Evolutionary conservation across 2,329 filamentous ascomycete genomes (phyloP).

Genomic region (Arthroderma uncinatum): DNA sequence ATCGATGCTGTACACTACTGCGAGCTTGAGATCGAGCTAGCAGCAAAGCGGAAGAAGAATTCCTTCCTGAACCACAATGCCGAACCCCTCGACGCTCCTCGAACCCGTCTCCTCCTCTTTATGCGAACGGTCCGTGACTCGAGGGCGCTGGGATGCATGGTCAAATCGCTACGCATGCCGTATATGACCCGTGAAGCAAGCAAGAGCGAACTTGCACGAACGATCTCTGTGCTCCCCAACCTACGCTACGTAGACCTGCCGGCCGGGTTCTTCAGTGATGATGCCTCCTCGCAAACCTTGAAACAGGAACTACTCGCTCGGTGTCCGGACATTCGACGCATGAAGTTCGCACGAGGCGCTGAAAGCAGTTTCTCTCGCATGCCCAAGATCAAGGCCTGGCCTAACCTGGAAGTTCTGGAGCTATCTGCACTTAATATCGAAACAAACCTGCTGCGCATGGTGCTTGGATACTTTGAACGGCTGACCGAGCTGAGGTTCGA

Average conservation of each 20-base stretch:
- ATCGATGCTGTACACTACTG: slow-evolving; percentile 95
- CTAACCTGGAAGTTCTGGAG: slow-evolving; percentile 33
- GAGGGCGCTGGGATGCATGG: slow-evolving; percentile 54
- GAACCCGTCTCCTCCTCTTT: slow-evolving; percentile 63
- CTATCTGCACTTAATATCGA: slow-evolving; percentile 30
- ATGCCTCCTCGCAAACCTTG: slow-evolving; percentile 61
- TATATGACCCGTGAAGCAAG: slow-evolving; percentile 90
- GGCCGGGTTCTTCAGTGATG: slow-evolving; percentile 74
- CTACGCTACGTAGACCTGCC: slow-evolving; percentile 84
- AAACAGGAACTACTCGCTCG: slow-evolving; percentile 74
- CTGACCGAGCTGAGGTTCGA: slow-evolving; percentile 66
- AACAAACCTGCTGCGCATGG: slow-evolving; percentile 48
- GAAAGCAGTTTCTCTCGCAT: slow-evolving; percentile 67
- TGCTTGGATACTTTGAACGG: slow-evolving; percentile 54
- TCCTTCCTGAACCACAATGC: slow-evolving; percentile 65
- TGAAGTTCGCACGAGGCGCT: slow-evolving; percentile 69
- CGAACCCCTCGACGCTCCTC: slow-evolving; percentile 68
- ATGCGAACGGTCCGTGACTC: slow-evolving; percentile 74
- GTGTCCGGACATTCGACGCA: slow-evolving; percentile 76
- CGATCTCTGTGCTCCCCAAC: slow-evolving; percentile 73
- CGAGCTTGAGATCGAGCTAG: slow-evolving; percentile 68
- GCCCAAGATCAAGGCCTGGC: slow-evolving; percentile 42
- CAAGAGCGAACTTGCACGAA: slow-evolving; percentile 72
- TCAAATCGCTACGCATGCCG: slow-evolving; percentile 74
- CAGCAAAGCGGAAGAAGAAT: slow-evolving; percentile 64